Base-by-base conservation (phyloP, 2,329 filamentous ascomycete species). In the Phialophora tarda region DNA sequence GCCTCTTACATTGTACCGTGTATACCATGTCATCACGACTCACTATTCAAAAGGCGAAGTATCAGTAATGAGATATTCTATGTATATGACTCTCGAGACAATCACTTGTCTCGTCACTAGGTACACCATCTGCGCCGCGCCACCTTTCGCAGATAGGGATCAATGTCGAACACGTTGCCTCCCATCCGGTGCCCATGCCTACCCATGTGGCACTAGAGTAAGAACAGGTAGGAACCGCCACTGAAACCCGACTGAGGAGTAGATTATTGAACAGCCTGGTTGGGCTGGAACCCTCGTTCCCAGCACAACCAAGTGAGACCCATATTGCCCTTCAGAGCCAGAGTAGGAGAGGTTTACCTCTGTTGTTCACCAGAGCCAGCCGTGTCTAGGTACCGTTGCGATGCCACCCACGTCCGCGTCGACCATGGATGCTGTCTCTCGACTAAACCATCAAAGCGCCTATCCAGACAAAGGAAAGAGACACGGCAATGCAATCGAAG, bases 81-180 rank as follows among this genome's bases (percentile, higher is more conserved):
- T 59, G 62, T 58, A 51, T 59, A 59, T 32, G 48, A 64, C 50
- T 64, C 55, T 59, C 62, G 48, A 50, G 28, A 51, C 55, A 53
- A 51, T 62, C 60, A 54, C 32, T 24, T 28, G 51, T 44, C 59
- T 62, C 59, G n/a, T 51, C 44, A 54, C 28, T 62, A 62, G 26
- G 44, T 59, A 59, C 44, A 59, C 28, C 32, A 48, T 47, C 57
- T 24, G 21, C 30, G 24, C 4, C 3, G 10, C 21, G 21, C 24
- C 3, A 23, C 48, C 21, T 7, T 14, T 17, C 48, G 24, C 21
- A 51, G 21, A 51, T 23, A 17, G 21, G 48, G 8, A 24, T 26
- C 21, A 26, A 51, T 26, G 26, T 30, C 4, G 57, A 34, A 48
- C 23, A 32, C 41, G 41, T 28, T 34, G 28, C 41, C 41, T 59